Evolutionary conservation across 2,329 filamentous ascomycete genomes (phyloP).

Genomic region (Ophiobolus disseminans): DNA sequence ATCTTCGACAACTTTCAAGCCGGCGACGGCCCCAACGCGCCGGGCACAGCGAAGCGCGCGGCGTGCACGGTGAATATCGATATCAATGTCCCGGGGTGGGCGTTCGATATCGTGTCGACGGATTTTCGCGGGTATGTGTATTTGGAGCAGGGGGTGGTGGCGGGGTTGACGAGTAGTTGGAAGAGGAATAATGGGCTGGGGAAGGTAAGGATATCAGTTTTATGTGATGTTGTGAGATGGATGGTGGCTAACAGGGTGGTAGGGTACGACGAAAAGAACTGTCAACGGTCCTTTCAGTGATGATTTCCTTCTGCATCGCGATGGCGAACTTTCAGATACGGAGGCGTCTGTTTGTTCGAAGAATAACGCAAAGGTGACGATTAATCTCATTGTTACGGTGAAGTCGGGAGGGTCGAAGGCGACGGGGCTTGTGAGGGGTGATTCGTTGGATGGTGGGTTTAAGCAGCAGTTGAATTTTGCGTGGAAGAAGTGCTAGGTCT

Average conservation of each 20-base stretch:
- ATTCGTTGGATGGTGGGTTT: conserved; percentile 22
- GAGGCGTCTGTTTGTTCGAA: conserved; percentile 32
- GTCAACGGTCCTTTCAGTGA: neutral
- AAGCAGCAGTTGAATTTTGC: conserved; percentile 30
- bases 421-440: conserved; percentile 22
- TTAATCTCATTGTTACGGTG: conserved; percentile 31
- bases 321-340: conserved; percentile 29
- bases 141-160: conserved; percentile 19
- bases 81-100: conserved; percentile 31
- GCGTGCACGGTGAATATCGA: conserved; percentile 34
- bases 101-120: conserved; percentile 31
- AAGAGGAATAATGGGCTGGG: neutral
- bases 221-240: neutral
- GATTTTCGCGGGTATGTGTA: conserved; percentile 35
- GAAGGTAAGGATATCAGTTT: neutral
- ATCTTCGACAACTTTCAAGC: conserved; percentile 35
- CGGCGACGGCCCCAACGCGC: conserved; percentile 28
- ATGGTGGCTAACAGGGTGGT: neutral
- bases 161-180: neutral
- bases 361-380: conserved; percentile 29
- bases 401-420: conserved; percentile 11
- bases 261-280: neutral
- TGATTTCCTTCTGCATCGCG: conserved; percentile 36
- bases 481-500: conserved; percentile 31
- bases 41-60: conserved; percentile 20